Percentiles rank a stretch among this genome's conserved stretches.
Evolutionary conservation across 2,329 filamentous ascomycete genomes (phyloP).

Genomic region (Akanthomyces lecanii): DNA sequence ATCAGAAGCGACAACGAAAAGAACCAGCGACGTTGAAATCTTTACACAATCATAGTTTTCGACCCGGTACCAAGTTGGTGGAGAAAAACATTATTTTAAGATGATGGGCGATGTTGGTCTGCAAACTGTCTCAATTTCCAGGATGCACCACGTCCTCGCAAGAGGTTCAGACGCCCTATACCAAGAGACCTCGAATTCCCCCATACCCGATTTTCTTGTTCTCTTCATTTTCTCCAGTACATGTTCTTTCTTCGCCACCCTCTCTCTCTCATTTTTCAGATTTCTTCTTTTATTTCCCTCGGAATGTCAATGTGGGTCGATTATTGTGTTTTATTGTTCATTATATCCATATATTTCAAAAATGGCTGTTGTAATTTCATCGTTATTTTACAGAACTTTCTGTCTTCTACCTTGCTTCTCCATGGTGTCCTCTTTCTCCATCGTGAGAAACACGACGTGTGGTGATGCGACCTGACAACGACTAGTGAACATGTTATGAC

Average conservation of each 20-base stretch:
- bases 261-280: conserved; percentile 19
- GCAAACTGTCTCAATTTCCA: not conserved
- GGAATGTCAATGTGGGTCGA: conserved; percentile 16
- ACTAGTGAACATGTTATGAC: not conserved
- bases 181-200: not conserved
- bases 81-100: not conserved
- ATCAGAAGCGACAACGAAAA: not conserved
- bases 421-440: not conserved
- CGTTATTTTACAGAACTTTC: conserved; percentile 2
- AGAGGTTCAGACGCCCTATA: not conserved
- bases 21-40: not conserved
- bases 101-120: not conserved
- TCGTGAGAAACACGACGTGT: not conserved
- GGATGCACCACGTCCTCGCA: not conserved
- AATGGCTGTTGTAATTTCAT: conserved; percentile 19
- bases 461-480: not conserved
- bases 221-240: conserved; percentile 3
- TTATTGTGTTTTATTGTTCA: conserved; percentile 18
- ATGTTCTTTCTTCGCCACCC: conserved; percentile 4
- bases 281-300: conserved; percentile 15
- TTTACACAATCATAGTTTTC: not conserved
- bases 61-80: not conserved
- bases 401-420: not conserved
- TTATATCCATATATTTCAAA: conserved; percentile 19
- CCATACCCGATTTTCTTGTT: not conserved